These are phyloP conservation scores for Cenchrus fungigraminus DNA, from an alignment of 176 grass and related monocot species.

Conservation along the genomic window DNA sequence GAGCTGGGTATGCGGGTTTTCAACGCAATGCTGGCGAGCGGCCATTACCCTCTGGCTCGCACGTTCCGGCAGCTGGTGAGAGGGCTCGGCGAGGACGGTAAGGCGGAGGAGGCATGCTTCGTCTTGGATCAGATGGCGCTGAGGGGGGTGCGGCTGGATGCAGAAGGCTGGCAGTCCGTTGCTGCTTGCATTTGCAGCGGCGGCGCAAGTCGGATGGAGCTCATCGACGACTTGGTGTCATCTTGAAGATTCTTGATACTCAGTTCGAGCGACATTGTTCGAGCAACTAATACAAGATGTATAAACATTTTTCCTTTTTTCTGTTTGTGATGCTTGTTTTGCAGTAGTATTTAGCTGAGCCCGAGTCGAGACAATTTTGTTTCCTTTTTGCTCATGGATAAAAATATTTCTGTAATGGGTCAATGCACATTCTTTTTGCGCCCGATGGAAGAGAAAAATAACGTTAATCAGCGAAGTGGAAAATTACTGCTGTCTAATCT, in stretches of 20 bases:
- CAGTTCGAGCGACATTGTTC: not conserved
- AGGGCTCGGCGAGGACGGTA: conserved; percentile 46
- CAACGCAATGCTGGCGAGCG: conserved; percentile 63
- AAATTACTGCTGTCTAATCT: not conserved
- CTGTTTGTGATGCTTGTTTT: not conserved
- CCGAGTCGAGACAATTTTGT: not conserved
- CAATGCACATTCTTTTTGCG: not conserved
- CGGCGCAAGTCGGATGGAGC: not conserved
- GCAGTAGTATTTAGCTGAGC: not conserved
- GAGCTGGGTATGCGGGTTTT: conserved; percentile 50
- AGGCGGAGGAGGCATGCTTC: conserved; percentile 53
- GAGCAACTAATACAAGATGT: not conserved
- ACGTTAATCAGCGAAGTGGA: not conserved
- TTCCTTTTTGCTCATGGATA: no score
- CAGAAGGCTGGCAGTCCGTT: conserved; percentile 28
- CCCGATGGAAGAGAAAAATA: not conserved
- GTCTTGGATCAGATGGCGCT: conserved; percentile 67
- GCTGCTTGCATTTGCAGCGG: conserved; percentile 26
- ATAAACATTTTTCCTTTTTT: not conserved
- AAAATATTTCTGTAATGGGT: not conserved
- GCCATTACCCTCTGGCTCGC: conserved; percentile 48
- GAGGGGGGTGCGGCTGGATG: conserved; percentile 31
- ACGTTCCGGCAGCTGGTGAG: conserved; percentile 28
- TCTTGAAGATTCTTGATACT: conserved; percentile 10
- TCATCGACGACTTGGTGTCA: conserved; percentile 6